Base-by-base conservation (phyloP, 1,284 basidiomycete genomes). In the Sanghuangporus sanghuang region DNA sequence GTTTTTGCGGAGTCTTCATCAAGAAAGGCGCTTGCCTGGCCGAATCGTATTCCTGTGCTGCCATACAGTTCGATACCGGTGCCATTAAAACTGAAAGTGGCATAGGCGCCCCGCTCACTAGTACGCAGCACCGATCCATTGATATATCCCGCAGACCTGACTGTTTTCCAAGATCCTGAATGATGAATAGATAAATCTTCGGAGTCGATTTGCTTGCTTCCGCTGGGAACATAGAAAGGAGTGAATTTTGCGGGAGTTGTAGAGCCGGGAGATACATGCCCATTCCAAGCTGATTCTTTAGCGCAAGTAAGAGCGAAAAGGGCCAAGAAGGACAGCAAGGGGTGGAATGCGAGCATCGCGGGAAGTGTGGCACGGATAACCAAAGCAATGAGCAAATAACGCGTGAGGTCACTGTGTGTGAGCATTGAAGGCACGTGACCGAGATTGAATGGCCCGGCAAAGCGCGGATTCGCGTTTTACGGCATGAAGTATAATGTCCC, bases 21-120 rank as follows among this genome's bases (percentile, higher is more conserved):
- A 21, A 92, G 74, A 63, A 78, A 83, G 16, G 92, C 80, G 27
- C 79, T 68, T 5, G 85, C 78, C 8, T 79, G 70, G 12, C 88
- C 86, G 69, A 90, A 84, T 21, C 69, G 72, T 42, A 70, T 76
- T 66, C 82, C 84, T 54, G 75, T 79, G 68, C 78, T 82, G 32
- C 90, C 90, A 69, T 90, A 92, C 84, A 86, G 88, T 74, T 92
- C 89, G 67, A 92, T 79, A 1, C 88, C 87, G 9, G 85, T 86
- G 9, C 89, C 89, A 23, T 75, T 77, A 73, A 92, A 91, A 1
- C 78, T 77, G 73, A 90, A 82, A 4, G 77, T 76, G 54, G 82
- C 76, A 11, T 81, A 74, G n/a, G 88, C 84, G 56, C 78, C 79
- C 21, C 62, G 40, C 46, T 49, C 44, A 38, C 46, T 64, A n/a